Base-by-base conservation (phyloP, 805 yeast species). In the Lipomyces sp. region DNA sequence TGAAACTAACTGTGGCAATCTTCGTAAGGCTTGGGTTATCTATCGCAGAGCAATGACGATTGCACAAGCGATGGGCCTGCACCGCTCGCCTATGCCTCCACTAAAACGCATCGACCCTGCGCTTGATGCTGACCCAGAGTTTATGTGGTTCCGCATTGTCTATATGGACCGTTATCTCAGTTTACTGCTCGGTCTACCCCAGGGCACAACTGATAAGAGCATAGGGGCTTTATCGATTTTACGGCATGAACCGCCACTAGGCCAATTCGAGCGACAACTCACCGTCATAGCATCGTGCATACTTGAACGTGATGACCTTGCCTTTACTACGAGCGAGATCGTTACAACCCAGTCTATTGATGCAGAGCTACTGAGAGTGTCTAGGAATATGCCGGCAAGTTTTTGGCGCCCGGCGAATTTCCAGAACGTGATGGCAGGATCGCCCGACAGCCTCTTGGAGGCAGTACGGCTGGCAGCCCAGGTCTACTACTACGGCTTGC, bases 71-170 rank as follows among this genome's bases (percentile, higher is more conserved):
- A 53, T 53, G 55, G 55, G 55, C 29, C 29, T 53, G 11, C 55
- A 53, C 33, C 55, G 55, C 33, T 18, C 55, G 34, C 33, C n/a
- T 32, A 18, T 18, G 13, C 34, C n/a, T 24, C 42, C 42, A 37
- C 33, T 53, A n/a, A 53, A 53, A 32, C 55, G 32, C 34, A 13
- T 18, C 13, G 55, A 53, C 32, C 33, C 55, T 32, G 2, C n/a
- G 33, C 29, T 32, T 13, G 34, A 53, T 24, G 32, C 32, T 53
- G 29, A 29, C 33, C 33, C 34, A 13, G 55, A 53, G 29, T 13
- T 53, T 53, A 53, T 32, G 55, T 53, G 55, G 55, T 24, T 53
- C 15, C 55, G 32, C 33, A 53, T 53, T 53, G 55, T 32, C 10
- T 53, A 53, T 24, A 29, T 53, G 55, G 55, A 53, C 34, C 55